Conservation (phyloP, 2,329 filamentous ascomycete species). For the Pseudocercospora fijiensis region DNA sequence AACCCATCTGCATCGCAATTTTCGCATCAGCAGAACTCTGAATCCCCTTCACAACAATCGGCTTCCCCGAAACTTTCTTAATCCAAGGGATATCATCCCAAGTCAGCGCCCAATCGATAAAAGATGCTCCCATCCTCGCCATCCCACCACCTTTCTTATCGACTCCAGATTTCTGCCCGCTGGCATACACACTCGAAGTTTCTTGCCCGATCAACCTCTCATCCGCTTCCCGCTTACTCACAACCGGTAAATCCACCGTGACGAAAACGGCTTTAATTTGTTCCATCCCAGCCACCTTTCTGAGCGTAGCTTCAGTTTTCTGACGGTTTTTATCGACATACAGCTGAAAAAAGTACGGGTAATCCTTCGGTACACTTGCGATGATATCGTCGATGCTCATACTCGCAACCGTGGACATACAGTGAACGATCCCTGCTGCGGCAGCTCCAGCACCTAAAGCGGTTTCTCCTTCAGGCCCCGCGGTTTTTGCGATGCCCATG, state of each 20-base stretch:
- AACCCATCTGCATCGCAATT: conserved; percentile 45
- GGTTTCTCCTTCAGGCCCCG: conserved; percentile 37
- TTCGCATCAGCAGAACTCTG: conserved; percentile 45
- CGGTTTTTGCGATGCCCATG: conserved; percentile 36
- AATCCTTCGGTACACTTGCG: conserved; percentile 28
- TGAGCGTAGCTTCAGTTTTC: conserved; percentile 54
- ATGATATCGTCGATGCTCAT: conserved; percentile 37
- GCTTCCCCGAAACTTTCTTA: conserved; percentile 52
- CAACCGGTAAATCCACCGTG: conserved; percentile 59
- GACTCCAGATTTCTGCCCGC: conserved; percentile 54
- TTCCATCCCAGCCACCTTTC: conserved; percentile 47
- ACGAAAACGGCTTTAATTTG: conserved; percentile 57
- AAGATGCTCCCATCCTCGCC: conserved; percentile 55
- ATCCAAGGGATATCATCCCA: conserved; percentile 50
- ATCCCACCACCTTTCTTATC: conserved; percentile 57
- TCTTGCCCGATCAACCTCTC: conserved; percentile 50
- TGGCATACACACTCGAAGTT: conserved; percentile 61
- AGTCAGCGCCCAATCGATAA: conserved; percentile 58
- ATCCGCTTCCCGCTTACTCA: conserved; percentile 56
- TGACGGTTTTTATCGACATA: conserved; percentile 59
- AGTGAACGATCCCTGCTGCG: conserved; percentile 36
- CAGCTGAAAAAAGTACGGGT: conserved; percentile 58
- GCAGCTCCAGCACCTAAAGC: conserved; percentile 37
- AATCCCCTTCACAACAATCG: conserved; percentile 48
- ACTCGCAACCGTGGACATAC: conserved; percentile 35